A percentile compares a stretch with the other conserved stretches of the same genome.
Conservation (phyloP, 2,329 filamentous ascomycete species). For the Sporothrix luriei region DNA sequence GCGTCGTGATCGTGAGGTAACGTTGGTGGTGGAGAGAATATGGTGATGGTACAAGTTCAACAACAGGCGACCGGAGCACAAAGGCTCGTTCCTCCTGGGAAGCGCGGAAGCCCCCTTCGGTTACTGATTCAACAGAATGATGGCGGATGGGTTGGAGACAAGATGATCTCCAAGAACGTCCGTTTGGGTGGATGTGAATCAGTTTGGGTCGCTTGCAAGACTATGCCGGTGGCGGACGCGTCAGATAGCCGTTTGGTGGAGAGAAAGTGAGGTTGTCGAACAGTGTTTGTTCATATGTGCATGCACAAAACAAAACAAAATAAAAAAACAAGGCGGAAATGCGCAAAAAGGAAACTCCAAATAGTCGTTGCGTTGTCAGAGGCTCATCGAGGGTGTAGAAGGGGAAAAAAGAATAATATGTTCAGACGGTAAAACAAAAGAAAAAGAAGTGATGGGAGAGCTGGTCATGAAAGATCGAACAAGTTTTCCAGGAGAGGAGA, state of each 20-base stretch:
- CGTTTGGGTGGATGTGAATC: neutral
- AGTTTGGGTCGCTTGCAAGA: neutral
- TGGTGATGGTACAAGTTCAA: conserved; percentile 33
- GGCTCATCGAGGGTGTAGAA: conserved; percentile 48
- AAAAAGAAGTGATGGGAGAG: conserved; percentile 40
- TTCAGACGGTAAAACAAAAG: conserved; percentile 44
- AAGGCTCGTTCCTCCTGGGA: conserved; percentile 33
- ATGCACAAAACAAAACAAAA: conserved; percentile 18
- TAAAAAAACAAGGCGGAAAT: conserved; percentile 33
- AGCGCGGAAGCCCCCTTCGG: conserved; percentile 23
- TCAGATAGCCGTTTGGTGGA: conserved; percentile 4
- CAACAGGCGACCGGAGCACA: conserved; percentile 27
- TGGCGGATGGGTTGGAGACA: conserved; percentile 27
- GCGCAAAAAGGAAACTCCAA: conserved; percentile 43
- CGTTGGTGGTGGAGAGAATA: conserved; percentile 9
- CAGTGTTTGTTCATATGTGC: conserved; percentile 2
- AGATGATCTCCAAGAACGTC: conserved; percentile 6
- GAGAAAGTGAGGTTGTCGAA: neutral
- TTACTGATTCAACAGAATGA: conserved; percentile 25
- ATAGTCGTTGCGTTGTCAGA: conserved; percentile 49
- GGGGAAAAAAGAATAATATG: conserved; percentile 32
- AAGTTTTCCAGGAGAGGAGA: conserved; percentile 37
- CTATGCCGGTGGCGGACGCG: neutral
- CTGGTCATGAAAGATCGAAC: conserved; percentile 32
- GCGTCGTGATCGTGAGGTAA: conserved; percentile 35